Percentiles rank a stretch among this genome's conserved stretches.
These are phyloP conservation scores for Poa annua DNA, from an alignment of 176 grass and related monocot species.

Conservation along the genomic window DNA sequence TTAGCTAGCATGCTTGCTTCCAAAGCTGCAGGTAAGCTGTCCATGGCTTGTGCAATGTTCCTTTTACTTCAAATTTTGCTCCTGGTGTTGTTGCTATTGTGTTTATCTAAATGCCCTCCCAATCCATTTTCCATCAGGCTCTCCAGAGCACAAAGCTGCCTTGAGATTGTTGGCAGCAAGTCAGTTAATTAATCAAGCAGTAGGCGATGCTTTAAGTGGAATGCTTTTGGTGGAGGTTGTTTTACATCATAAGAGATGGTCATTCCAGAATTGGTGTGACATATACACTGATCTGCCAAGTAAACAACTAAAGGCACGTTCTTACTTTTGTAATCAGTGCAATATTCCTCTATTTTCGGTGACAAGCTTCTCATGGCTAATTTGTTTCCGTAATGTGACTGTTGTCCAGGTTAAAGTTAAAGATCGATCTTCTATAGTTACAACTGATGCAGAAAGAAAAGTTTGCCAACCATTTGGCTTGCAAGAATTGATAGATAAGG, in stretches of 20 bases:
- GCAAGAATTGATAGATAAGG: constrained; percentile 81
- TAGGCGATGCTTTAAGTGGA: constrained; percentile 89
- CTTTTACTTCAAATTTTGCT: not conserved
- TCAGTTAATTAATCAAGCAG: constrained; percentile 90
- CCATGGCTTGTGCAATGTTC: not conserved
- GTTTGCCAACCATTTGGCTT: constrained; percentile 68
- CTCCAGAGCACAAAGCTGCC: constrained; percentile 61
- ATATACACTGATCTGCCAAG: constrained; percentile 91
- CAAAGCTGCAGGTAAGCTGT: constrained; percentile 49
- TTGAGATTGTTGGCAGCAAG: constrained; percentile 71
- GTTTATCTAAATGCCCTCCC: not conserved
- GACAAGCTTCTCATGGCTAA: not conserved
- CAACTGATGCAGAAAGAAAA: constrained; percentile 73
- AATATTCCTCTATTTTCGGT: not conserved
- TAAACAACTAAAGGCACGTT: constrained; percentile 70
- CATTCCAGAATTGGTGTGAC: constrained; percentile 83
- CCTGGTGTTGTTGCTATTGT: not conserved
- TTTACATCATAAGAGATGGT: constrained; percentile 81
- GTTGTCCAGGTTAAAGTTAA: constrained; percentile 80
- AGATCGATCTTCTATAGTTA: constrained; percentile 69
- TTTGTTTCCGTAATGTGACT: not conserved
- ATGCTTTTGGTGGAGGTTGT: constrained; percentile 91
- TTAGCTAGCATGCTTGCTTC: constrained; percentile 45
- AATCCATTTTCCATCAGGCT: constrained; percentile 40
- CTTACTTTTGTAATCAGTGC: not conserved